Conservation (phyloP, 345 rosid genomes). For the Cardamine chenopodiifolia region DNA sequence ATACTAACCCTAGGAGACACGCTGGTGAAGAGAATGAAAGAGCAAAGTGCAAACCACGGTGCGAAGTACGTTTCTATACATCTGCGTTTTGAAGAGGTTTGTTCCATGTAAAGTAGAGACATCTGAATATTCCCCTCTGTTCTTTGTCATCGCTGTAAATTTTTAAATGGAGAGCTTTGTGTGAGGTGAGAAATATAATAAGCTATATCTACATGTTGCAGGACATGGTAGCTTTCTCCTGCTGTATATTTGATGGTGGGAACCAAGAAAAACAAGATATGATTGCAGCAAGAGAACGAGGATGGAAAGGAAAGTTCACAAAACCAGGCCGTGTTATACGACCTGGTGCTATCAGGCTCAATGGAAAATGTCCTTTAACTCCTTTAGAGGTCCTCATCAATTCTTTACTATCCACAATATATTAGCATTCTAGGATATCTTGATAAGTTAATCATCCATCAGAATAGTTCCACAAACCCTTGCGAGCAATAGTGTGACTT, state of each 20-base stretch:
- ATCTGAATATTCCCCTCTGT: constrained; percentile 9
- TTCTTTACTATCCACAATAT: constrained; percentile 12
- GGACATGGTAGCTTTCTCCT: constrained; percentile 99
- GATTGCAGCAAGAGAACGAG: constrained; percentile 93
- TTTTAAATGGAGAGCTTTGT: constrained; percentile 14
- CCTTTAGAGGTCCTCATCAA: constrained; percentile 78
- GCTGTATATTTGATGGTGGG: constrained; percentile 98
- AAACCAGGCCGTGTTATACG: constrained; percentile 96
- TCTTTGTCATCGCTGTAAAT: constrained; percentile 8
- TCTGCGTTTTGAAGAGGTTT: constrained; percentile 99
- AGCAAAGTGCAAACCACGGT: constrained; percentile 73
- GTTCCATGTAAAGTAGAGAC: constrained; percentile 41
- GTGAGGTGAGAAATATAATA: neutral
- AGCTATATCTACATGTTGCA: constrained; percentile 38
- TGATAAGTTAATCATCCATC: constrained; percentile 8
- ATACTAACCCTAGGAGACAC: constrained; percentile 77
- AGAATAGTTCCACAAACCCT: constrained; percentile 19
- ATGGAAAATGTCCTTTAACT: constrained; percentile 97
- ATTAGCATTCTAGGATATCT: constrained; percentile 15
- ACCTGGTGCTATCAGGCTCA: constrained; percentile 94
- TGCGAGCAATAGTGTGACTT: constrained; percentile 1
- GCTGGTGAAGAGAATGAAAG: constrained; percentile 94
- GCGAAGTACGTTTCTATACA: constrained; percentile 91
- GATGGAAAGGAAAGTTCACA: constrained; percentile 98
- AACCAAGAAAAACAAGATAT: constrained; percentile 80